phyloP scores from a whole-genome alignment of 2,329 filamentous ascomycete genomes.

The Calonectria pauciramosa region DNA sequence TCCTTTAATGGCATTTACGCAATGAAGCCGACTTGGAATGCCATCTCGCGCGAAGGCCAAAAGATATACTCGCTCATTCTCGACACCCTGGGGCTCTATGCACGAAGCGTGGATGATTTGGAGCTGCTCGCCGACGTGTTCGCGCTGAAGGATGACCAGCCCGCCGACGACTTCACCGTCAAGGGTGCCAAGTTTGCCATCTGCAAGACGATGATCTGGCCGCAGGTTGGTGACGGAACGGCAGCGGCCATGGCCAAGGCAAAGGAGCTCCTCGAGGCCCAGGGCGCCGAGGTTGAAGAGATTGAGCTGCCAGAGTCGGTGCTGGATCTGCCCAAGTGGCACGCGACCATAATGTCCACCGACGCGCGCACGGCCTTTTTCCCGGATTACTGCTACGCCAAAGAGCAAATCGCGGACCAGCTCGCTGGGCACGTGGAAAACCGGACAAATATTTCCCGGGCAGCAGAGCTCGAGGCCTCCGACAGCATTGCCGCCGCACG shows the following conservation, averaged over 20 bases:
- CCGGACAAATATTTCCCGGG: conserved; percentile 55
- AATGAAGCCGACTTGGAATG: conserved; percentile 76
- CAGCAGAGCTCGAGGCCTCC: conserved; percentile 64
- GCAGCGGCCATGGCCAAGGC: conserved; percentile 58
- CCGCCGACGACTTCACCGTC: conserved; percentile 49
- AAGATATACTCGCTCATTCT: conserved; percentile 70
- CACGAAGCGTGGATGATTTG: conserved; percentile 70
- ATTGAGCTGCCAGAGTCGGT: conserved; percentile 66
- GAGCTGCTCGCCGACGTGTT: conserved; percentile 69
- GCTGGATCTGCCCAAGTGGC: conserved; percentile 63
- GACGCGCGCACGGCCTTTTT: conserved; percentile 69
- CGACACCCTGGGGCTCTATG: conserved; percentile 74
- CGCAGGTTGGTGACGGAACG: conserved; percentile 59
- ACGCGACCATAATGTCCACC: conserved; percentile 61
- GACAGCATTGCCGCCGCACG: conserved; percentile 68
- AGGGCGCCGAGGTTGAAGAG: conserved; percentile 70
- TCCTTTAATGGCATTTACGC: conserved; percentile 76
- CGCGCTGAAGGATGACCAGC: conserved; percentile 64
- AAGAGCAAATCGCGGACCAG: conserved; percentile 59
- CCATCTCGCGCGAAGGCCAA: conserved; percentile 72
- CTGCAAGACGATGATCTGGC: conserved; percentile 66
- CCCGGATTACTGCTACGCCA: conserved; percentile 64
- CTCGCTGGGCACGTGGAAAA: conserved; percentile 68
- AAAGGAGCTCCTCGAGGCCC: conserved; percentile 52
- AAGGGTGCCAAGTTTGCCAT: conserved; percentile 67